Percentiles rank a stretch among this genome's conserved stretches.
These are phyloP conservation scores for Stipa capillata DNA, from an alignment of 176 grass and related monocot genomes.

Conservation along the genomic window DNA sequence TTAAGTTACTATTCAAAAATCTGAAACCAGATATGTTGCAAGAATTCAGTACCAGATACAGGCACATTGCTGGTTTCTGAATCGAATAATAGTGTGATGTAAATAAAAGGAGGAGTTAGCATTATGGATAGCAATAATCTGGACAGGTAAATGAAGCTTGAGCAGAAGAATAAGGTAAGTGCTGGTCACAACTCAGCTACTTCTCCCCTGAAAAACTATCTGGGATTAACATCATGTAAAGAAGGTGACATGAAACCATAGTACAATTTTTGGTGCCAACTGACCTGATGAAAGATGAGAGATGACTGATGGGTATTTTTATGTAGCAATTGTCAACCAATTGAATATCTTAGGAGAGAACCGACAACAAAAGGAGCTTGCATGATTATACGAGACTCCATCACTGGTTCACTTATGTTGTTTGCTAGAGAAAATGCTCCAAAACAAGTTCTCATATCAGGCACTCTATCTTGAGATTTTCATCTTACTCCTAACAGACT, in stretches of 20 bases:
- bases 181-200: neutral
- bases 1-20: neutral
- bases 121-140: neutral
- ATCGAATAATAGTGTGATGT: neutral
- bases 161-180: neutral
- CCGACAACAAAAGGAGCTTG: neutral
- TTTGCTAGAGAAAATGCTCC: neutral
- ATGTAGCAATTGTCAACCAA: neutral
- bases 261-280: neutral
- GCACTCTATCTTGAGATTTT: neutral
- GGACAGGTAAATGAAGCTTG: neutral
- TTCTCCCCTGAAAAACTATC: neutral
- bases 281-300: slow-evolving; percentile 10
- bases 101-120: neutral
- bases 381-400: neutral
- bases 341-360: neutral
- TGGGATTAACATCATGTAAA: neutral
- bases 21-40: neutral
- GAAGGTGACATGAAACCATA: neutral
- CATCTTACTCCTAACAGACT: slow-evolving; percentile 37
- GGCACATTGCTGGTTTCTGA: slow-evolving; percentile 11
- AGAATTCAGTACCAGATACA: slow-evolving; percentile 30
- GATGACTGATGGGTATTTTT: neutral
- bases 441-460: neutral
- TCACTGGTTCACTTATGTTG: neutral